Base-by-base conservation (phyloP, 2,329 filamentous ascomycete species). In the Apiospora sp. region DNA sequence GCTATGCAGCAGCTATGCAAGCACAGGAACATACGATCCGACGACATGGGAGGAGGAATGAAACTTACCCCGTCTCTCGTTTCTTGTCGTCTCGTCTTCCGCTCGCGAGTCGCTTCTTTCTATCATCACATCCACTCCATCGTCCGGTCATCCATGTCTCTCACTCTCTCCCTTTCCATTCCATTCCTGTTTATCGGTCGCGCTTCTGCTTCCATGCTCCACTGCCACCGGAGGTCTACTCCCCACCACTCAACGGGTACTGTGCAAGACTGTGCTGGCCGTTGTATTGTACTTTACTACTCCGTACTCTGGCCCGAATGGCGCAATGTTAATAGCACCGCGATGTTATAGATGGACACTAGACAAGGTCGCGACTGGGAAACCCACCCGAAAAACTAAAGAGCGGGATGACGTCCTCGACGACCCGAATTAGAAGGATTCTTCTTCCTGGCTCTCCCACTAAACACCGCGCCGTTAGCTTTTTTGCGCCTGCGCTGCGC, bases 341-440 rank as follows among this genome's bases (percentile, higher is more conserved):
- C 58, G 34, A 64, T 41, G 58, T 24, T 64, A 64, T 64, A 64
- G 58, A n/a, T 30, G 37, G 30, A 14, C 58, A 61, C 54, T 61
- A 61, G 22, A 14, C 58, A 41, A 41, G 58, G 58, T n/a, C 58
- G 58, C 58, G 34, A 64, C 14, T n/a, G 27, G 46, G 3, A 24
- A 41, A 34, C 58, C 58, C 58, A 41, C 58, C 58, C 34, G 22
- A 37, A 64, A 64, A 64, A 4, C 54, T 64, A 64, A 64, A n/a
- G 30, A 13, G 34, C 58, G 58, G 58, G 58, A 64, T 64, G 58
- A 64, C 58, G 58, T 64, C 58, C 58, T 64, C n/a, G 58, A 64
- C 58, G 19, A 22, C n/a, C 22, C 22, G 58, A 41, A 22, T 24
- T n/a, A 34, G 30, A 64, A 41, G 19, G 41, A 41, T 16, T 24